phyloP scores from a whole-genome alignment of 2,329 filamentous ascomycete genomes.

The Metarhizium album region DNA sequence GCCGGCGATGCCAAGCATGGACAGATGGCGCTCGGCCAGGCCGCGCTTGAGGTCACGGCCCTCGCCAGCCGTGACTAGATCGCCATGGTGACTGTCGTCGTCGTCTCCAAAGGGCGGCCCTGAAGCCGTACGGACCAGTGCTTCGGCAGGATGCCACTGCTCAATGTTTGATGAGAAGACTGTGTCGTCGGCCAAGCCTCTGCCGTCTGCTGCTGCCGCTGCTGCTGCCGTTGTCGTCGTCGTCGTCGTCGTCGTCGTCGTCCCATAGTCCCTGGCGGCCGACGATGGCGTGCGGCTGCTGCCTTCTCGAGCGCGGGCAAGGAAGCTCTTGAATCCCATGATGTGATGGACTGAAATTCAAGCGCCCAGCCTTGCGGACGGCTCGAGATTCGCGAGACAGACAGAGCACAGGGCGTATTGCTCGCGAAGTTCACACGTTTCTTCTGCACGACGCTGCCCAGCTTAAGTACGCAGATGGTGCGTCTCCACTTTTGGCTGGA shows the following conservation, averaged over 20 bases:
- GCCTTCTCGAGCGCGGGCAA: not conserved
- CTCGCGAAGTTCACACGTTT: not conserved
- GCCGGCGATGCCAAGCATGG: slow-evolving; percentile 52
- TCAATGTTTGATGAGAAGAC: not conserved
- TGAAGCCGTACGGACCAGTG: not conserved
- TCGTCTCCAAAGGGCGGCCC: not conserved
- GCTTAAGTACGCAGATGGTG: no score
- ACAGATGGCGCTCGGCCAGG: slow-evolving; percentile 33
- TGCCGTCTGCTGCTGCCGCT: no score
- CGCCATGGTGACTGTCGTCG: slow-evolving; percentile 20
- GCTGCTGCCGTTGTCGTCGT: not conserved
- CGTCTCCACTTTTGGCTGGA: no score
- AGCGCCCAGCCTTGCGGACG: no score
- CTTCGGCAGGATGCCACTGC: not conserved
- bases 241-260: not conserved
- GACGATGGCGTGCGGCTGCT: not conserved
- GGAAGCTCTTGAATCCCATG: not conserved
- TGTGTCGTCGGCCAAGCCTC: not conserved
- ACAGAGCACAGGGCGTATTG: no score
- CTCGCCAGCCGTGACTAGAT: slow-evolving; percentile 38
- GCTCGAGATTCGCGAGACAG: no score
- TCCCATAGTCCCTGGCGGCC: not conserved
- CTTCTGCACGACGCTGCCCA: no score
- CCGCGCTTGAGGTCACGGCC: slow-evolving; percentile 36
- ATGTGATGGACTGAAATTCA: no score